Conservation (phyloP, 495 filamentous ascomycete species). For the Aspergillus carlsbadensis region DNA sequence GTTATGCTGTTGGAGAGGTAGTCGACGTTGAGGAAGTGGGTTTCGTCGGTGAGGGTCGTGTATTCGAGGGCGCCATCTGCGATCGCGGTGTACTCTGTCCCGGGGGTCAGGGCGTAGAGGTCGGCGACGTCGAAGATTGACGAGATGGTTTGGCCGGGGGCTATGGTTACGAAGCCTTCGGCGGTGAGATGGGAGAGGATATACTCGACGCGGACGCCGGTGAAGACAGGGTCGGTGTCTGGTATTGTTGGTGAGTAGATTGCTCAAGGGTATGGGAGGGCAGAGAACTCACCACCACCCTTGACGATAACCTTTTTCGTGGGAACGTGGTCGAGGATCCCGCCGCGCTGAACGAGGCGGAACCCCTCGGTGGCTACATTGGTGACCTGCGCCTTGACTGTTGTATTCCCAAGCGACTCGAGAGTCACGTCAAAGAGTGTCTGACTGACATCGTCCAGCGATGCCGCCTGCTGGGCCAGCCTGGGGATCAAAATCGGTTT, state of each 20-base stretch:
- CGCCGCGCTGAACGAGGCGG: constrained; percentile 16
- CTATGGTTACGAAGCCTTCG: constrained; percentile 16
- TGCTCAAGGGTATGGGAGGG: too few species aligned
- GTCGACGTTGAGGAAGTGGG: constrained; percentile 4
- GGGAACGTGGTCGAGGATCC: constrained; percentile 15
- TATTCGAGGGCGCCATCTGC: constrained; percentile 17
- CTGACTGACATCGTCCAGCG: constrained; percentile 14
- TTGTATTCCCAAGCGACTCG: constrained; percentile 16
- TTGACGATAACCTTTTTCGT: constrained; percentile 18
- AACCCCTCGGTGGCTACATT: constrained; percentile 13
- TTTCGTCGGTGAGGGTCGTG: neutral
- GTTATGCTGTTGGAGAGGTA: constrained; percentile 17
- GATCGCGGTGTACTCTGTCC: constrained; percentile 10
- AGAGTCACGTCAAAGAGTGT: constrained; percentile 14
- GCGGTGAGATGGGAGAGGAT: constrained; percentile 12
- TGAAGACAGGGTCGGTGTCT: constrained; percentile 13
- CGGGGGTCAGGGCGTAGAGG: constrained; percentile 12
- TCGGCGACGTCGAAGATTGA: constrained; percentile 18
- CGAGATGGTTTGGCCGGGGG: constrained; percentile 17
- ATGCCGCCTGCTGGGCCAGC: constrained; percentile 7
- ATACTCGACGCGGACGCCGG: constrained; percentile 14
- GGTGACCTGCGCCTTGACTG: constrained; percentile 15
- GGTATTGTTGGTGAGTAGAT: too few species aligned
- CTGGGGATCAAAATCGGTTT: constrained; percentile 22
- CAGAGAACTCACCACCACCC: constrained; percentile 9